Conservation (phyloP, 805 yeast species). For the Dipodascus albidus region DNA sequence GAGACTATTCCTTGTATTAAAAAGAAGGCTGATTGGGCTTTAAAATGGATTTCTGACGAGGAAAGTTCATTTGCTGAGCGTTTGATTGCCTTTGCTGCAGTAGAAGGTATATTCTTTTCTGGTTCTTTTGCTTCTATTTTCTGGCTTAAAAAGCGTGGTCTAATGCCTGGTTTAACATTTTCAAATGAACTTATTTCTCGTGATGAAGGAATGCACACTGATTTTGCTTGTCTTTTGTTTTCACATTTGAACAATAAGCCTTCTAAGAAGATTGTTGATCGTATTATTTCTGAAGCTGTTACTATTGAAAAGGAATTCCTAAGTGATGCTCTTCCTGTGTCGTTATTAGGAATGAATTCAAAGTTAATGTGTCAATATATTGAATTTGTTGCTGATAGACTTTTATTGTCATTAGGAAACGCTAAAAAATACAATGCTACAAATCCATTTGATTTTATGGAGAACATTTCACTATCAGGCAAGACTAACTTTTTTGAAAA, state of each 20-base stretch:
- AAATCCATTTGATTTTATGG: slow-evolving; percentile 98
- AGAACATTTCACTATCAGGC: slow-evolving; percentile 95
- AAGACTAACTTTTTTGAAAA: slow-evolving; percentile 98
- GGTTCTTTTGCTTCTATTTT: slow-evolving; percentile 98
- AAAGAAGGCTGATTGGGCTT: slow-evolving; percentile 98
- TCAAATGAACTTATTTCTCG: slow-evolving; percentile 96
- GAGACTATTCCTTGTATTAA: slow-evolving; percentile 93
- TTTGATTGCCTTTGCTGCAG: slow-evolving; percentile 96
- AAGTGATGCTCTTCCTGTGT: slow-evolving; percentile 89
- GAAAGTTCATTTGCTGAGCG: slow-evolving; percentile 91
- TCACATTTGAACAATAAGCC: slow-evolving; percentile 91
- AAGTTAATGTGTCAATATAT: slow-evolving; percentile 95
- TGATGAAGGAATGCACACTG: slow-evolving; percentile 98
- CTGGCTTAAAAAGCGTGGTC: slow-evolving; percentile 98
- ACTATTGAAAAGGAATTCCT: slow-evolving; percentile 87
- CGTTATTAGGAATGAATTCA: slow-evolving; percentile 89
- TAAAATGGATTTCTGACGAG: slow-evolving; percentile 88
- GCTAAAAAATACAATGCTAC: slow-evolving; percentile 75
- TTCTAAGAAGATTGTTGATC: slow-evolving; percentile 61
- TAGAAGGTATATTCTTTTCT: slow-evolving; percentile 96
- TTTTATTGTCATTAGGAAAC: slow-evolving; percentile 84
- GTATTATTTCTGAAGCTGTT: slow-evolving; percentile 91
- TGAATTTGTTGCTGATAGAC: slow-evolving; percentile 94
- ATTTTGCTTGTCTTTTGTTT: slow-evolving; percentile 91
- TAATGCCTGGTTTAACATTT: slow-evolving; percentile 98